Percentiles rank a stretch among this genome's conserved stretches.
Conservation (phyloP, 1,284 basidiomycete genomes). For the Trametes sp. region DNA sequence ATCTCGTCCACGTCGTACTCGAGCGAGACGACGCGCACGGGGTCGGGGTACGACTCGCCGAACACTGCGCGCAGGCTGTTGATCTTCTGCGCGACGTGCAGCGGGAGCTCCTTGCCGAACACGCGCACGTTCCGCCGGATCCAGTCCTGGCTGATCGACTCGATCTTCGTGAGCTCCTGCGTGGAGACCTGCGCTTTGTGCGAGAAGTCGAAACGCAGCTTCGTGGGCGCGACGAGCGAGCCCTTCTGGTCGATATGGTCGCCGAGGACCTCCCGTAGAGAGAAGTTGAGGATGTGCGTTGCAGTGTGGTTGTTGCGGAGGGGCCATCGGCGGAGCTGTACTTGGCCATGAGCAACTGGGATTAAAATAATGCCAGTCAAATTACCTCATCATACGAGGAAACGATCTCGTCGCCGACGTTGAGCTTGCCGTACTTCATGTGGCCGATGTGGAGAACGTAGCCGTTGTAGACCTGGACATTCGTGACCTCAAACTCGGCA, state of each 20-base stretch:
- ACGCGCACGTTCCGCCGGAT: conserved; percentile 91
- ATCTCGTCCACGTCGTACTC: conserved; percentile 92
- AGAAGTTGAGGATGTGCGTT: conserved; percentile 97
- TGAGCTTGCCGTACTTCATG: conserved; percentile 80
- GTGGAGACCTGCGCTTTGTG: conserved; percentile 89
- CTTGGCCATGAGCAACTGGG: conserved; percentile 13
- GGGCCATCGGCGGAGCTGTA: conserved; percentile 89
- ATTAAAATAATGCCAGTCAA: conserved; percentile 3
- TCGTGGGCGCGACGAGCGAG: conserved; percentile 94
- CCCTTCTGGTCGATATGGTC: conserved; percentile 99
- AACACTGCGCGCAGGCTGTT: conserved; percentile 96
- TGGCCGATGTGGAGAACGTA: conserved; percentile 92
- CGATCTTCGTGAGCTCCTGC: conserved; percentile 85
- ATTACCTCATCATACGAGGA: conserved; percentile 79
- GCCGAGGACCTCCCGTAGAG: conserved; percentile 91
- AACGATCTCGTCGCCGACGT: conserved; percentile 74
- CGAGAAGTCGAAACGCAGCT: conserved; percentile 98
- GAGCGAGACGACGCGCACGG: conserved; percentile 93
- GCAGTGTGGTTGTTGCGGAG: conserved; percentile 98
- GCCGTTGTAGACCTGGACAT: conserved; percentile 89
- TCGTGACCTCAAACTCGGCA: conserved; percentile 92
- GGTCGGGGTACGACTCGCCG: conserved; percentile 97
- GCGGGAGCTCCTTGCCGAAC: conserved; percentile 85
- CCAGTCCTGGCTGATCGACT: conserved; percentile 88
- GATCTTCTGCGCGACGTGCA: conserved; percentile 88